These are phyloP conservation scores for Phascolomyces articulosus DNA, from an alignment of 371 early-diverging fungal species.

Conservation along the genomic window DNA sequence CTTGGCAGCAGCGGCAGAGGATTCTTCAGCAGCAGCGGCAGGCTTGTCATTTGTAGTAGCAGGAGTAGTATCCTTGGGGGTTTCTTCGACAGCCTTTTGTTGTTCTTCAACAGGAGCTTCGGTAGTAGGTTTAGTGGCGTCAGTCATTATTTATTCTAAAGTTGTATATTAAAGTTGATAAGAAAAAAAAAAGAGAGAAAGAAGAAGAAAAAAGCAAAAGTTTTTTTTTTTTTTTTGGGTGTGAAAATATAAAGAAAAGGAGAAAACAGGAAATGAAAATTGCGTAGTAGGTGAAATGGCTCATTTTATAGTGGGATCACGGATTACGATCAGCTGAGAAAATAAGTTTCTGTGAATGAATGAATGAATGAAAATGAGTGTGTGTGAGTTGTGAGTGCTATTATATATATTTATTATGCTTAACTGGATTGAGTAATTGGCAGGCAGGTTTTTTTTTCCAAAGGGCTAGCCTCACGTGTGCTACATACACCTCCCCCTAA, in stretches of 20 bases:
- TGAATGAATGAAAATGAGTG: too few species aligned
- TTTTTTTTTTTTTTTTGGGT: background rate
- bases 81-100: conserved; percentile 1
- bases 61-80: conserved; percentile 10
- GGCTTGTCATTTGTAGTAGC: conserved; percentile 4
- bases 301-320: background rate
- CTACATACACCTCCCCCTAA: background rate
- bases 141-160: conserved; percentile 3
- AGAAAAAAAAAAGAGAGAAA: background rate
- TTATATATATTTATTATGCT: too few species aligned
- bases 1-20: conserved; percentile 7
- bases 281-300: background rate
- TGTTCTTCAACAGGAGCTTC: conserved; percentile 5
- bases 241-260: background rate
- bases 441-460: too few species aligned
- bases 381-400: too few species aligned
- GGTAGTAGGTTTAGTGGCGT: conserved; percentile 12
- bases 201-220: background rate
- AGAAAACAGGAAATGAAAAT: conserved; percentile 2
- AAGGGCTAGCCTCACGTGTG: conserved; percentile 2
- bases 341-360: background rate
- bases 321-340: conserved; percentile 5
- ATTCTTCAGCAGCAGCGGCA: background rate
- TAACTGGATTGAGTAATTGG: too few species aligned
- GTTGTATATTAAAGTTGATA: background rate